These are phyloP conservation scores for Acer campestre DNA, from an alignment of 345 rosid species.

Conservation along the genomic window DNA sequence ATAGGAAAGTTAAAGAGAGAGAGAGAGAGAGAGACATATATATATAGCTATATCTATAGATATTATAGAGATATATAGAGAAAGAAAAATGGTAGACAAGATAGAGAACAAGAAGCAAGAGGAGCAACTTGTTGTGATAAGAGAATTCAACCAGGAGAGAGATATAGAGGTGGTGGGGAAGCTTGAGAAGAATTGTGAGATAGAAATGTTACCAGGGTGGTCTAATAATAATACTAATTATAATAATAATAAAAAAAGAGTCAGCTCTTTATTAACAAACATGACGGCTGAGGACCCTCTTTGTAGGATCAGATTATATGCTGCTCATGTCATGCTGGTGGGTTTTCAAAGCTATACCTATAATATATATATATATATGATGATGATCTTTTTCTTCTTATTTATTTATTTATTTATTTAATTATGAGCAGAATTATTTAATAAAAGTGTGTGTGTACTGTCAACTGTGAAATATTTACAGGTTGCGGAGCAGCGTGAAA, in stretches of 20 bases:
- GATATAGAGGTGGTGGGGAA: constrained; percentile 55
- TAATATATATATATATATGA: too few relatives aligned
- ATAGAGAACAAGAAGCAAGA: constrained; percentile 23
- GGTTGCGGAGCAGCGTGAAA: constrained; percentile 59
- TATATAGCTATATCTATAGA: not conserved
- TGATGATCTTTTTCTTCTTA: not conserved
- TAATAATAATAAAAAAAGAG: constrained; percentile 26
- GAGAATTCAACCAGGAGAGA: constrained; percentile 46
- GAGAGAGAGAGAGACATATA: too few relatives aligned
- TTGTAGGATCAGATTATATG: constrained; percentile 54
- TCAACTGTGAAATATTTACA: constrained; percentile 19
- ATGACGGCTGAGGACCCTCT: constrained; percentile 43
- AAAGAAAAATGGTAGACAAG: constrained; percentile 28
- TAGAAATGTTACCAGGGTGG: constrained; percentile 9
- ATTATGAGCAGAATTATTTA: not conserved
- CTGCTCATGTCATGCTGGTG: constrained; percentile 60
- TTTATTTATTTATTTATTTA: not conserved
- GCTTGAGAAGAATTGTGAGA: constrained; percentile 53
- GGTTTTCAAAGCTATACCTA: constrained; percentile 19
- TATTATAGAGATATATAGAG: too few relatives aligned
- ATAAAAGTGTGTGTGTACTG: not conserved
- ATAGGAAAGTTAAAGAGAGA: too few relatives aligned
- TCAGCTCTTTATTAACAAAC: constrained; percentile 44
- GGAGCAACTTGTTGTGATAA: constrained; percentile 25
- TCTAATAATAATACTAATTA: constrained; percentile 7